Evolutionary conservation across 495 filamentous ascomycete genomes (phyloP).

Genomic region (Trichoderma gamsii): DNA sequence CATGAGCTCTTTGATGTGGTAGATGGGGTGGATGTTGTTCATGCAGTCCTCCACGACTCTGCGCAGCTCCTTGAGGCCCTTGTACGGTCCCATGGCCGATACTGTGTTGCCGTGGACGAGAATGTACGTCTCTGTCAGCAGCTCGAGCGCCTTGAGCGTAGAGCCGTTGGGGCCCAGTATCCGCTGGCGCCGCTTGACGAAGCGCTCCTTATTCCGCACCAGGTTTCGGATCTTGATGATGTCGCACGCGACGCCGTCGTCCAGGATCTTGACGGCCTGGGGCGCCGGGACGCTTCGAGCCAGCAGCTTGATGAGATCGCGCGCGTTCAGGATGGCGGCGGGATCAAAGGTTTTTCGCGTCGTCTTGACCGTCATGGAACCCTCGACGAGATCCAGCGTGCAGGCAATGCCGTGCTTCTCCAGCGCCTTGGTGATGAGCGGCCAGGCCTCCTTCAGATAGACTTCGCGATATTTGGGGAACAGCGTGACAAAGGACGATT

Average conservation of each 20-base stretch:
- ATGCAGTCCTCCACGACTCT: constrained; percentile 92
- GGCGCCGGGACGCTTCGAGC: constrained; percentile 88
- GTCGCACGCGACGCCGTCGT: constrained; percentile 84
- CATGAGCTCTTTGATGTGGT: constrained; percentile 94
- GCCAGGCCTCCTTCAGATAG: constrained; percentile 91
- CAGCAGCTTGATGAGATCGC: constrained; percentile 89
- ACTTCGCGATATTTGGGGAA: constrained; percentile 98
- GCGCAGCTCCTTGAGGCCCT: constrained; percentile 88
- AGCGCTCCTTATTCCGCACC: constrained; percentile 91
- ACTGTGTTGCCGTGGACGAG: constrained; percentile 98
- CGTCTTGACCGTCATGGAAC: constrained; percentile 92
- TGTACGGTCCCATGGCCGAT: constrained; percentile 80
- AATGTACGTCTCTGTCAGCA: constrained; percentile 91
- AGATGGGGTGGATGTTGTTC: constrained; percentile 75
- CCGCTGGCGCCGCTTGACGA: constrained; percentile 90
- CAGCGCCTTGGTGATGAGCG: constrained; percentile 67
- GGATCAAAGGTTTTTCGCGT: constrained; percentile 91
- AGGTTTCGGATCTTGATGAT: constrained; percentile 88
- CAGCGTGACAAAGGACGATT: constrained; percentile 77
- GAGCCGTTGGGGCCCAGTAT: constrained; percentile 55
- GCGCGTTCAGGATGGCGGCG: constrained; percentile 86
- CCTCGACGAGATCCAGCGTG: constrained; percentile 88
- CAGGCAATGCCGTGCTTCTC: constrained; percentile 80
- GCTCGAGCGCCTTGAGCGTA: constrained; percentile 88
- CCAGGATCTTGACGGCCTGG: constrained; percentile 87